A percentile compares a stretch with the other conserved stretches of the same genome.
These are phyloP conservation scores for Cyberlindnera misumaiensis DNA, from an alignment of 805 yeast species.

Conservation along the genomic window DNA sequence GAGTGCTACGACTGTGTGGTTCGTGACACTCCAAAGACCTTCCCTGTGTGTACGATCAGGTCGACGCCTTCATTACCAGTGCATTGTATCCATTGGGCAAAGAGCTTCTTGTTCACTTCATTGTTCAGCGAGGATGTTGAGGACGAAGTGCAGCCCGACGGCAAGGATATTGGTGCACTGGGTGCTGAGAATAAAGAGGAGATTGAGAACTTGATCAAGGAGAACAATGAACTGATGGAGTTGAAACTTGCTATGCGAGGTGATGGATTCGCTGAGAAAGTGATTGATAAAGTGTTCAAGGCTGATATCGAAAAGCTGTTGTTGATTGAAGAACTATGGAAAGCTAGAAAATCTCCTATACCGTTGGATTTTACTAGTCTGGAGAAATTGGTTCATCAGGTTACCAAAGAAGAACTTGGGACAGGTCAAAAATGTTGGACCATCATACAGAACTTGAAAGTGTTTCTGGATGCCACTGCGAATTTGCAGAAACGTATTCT, in stretches of 20 bases:
- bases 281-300: conserved; percentile 55
- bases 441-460: conserved; percentile 52
- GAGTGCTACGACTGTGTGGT: conserved; percentile 93
- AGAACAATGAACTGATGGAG: conserved; percentile 57
- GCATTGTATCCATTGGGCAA: conserved; percentile 97
- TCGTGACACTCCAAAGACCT: conserved; percentile 82
- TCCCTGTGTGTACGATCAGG: conserved; percentile 94
- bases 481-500: conserved; percentile 43
- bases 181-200: conserved; percentile 64
- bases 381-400: conserved; percentile 11
- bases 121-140: conserved; percentile 54
- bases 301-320: conserved; percentile 76
- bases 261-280: conserved; percentile 30
- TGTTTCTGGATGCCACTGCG: conserved; percentile 43
- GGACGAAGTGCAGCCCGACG: conserved; percentile 22
- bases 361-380: conserved; percentile 40
- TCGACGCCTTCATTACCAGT: conserved; percentile 96
- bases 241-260: conserved; percentile 33
- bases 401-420: conserved; percentile 20
- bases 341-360: conserved; percentile 56
- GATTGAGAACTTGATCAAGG: conserved; percentile 55
- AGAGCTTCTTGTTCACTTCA: conserved; percentile 78
- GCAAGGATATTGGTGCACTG: conserved; percentile 33
- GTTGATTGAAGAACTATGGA: conserved; percentile 72
- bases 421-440: conserved; percentile 47